Evolutionary conservation across 2,329 filamentous ascomycete species (phyloP).

Genomic region (Fusarium sp.): DNA sequence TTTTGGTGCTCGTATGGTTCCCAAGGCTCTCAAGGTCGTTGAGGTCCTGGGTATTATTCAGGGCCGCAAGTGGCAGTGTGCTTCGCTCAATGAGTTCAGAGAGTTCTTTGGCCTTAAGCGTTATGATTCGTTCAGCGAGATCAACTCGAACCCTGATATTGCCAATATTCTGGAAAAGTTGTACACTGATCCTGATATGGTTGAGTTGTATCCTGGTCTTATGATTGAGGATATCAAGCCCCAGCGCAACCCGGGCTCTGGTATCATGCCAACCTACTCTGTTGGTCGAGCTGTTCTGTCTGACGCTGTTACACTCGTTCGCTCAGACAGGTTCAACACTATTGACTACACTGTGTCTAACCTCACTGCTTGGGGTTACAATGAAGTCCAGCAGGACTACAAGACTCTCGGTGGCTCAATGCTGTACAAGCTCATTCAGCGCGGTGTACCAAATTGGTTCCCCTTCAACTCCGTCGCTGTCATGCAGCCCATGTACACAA

Average conservation of each 20-base stretch:
- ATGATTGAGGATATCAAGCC: constrained; percentile 70
- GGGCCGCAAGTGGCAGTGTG: constrained; percentile 70
- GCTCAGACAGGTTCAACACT: constrained; percentile 71
- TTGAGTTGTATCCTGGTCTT: constrained; percentile 78
- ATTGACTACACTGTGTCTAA: constrained; percentile 58
- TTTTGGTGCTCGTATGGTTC: constrained; percentile 71
- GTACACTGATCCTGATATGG: constrained; percentile 73
- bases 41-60: constrained; percentile 74
- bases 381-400: constrained; percentile 47
- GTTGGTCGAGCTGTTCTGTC: constrained; percentile 68
- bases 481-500: constrained; percentile 62
- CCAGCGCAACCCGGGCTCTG: constrained; percentile 60
- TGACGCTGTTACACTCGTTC: constrained; percentile 70
- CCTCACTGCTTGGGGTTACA: constrained; percentile 60
- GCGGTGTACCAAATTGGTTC: constrained; percentile 60
- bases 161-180: constrained; percentile 67
- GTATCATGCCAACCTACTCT: constrained; percentile 58
- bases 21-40: constrained; percentile 68
- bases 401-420: constrained; percentile 58
- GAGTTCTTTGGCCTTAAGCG: constrained; percentile 71
- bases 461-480: constrained; percentile 57
- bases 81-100: constrained; percentile 73
- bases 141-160: constrained; percentile 69
- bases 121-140: constrained; percentile 68
- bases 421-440: constrained; percentile 60